phyloP scores from a whole-genome alignment of 306 rosid species.

The Lablab purpureus region DNA sequence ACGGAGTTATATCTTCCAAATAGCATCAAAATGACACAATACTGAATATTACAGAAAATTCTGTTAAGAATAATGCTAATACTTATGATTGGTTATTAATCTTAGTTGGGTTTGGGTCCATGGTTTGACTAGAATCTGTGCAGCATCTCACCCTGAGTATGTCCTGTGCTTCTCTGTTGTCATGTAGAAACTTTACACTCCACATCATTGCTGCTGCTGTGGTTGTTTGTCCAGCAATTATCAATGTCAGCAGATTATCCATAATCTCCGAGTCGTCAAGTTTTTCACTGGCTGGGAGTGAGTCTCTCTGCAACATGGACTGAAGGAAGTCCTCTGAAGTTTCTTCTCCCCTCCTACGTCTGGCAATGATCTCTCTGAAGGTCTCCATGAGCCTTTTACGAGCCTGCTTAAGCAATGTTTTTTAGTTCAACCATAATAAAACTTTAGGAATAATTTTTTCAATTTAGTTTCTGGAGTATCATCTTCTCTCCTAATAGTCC shows the following conservation, averaged over 20 bases:
- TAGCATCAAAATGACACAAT: background rate
- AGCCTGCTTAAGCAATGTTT: slow-evolving; percentile 56
- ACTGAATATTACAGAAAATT: background rate
- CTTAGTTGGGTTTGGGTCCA: background rate
- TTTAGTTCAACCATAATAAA: slow-evolving; percentile 36
- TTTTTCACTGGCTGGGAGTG: slow-evolving; percentile 56
- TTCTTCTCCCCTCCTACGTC: slow-evolving; percentile 64
- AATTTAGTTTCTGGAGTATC: too few species aligned
- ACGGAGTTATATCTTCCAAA: background rate
- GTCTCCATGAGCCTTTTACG: slow-evolving; percentile 64
- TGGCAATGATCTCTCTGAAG: slow-evolving; percentile 58
- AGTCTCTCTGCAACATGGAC: slow-evolving; percentile 65
- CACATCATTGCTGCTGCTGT: slow-evolving; percentile 86
- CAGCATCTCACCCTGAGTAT: slow-evolving; percentile 64
- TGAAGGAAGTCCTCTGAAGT: slow-evolving; percentile 62
- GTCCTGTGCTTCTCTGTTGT: slow-evolving; percentile 62
- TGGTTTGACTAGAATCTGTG: background rate
- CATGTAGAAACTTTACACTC: slow-evolving; percentile 77
- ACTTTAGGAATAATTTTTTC: too few species aligned
- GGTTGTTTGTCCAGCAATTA: slow-evolving; percentile 76
- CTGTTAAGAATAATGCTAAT: background rate
- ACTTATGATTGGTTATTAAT: background rate
- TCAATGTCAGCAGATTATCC: slow-evolving; percentile 75
- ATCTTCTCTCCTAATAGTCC: too few species aligned
- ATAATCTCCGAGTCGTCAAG: slow-evolving; percentile 71